Percentiles rank a stretch among this genome's conserved stretches.
Conservation (phyloP, 352 stramenopile species). For the Globisporangium okanoganense region DNA sequence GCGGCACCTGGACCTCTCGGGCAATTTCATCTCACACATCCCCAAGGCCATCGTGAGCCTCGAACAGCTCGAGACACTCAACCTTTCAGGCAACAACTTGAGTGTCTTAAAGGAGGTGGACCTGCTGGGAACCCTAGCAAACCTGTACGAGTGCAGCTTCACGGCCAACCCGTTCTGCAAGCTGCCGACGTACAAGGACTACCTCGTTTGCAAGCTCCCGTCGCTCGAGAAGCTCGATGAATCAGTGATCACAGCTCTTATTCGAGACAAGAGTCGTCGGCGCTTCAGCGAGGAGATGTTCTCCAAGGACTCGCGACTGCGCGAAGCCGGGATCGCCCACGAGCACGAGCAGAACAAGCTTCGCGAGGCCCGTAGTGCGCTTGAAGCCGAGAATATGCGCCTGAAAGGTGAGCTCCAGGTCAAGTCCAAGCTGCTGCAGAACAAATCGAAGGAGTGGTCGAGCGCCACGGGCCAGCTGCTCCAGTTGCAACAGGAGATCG, state of each 20-base stretch:
- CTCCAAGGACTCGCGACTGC: conserved; percentile 47
- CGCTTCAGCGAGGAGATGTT: conserved; percentile 60
- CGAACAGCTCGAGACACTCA: conserved; percentile 49
- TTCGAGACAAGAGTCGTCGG: conserved; percentile 57
- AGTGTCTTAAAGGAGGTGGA: conserved; percentile 71
- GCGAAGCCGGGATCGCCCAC: conserved; percentile 36
- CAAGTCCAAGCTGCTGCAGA: conserved; percentile 79
- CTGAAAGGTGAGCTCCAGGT: conserved; percentile 74
- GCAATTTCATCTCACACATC: conserved; percentile 81
- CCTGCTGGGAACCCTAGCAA: conserved; percentile 42
- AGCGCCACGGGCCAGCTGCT: conserved; percentile 71
- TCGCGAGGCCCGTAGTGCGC: conserved; percentile 42
- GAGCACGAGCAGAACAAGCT: conserved; percentile 56
- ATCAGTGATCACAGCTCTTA: conserved; percentile 28
- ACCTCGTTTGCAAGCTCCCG: conserved; percentile 58
- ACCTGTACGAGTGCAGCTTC: conserved; percentile 64
- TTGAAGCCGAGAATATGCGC: conserved; percentile 70
- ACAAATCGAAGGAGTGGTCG: conserved; percentile 83
- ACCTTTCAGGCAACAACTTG: conserved; percentile 73
- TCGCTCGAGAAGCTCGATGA: conserved; percentile 66
- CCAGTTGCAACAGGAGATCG: conserved; percentile 76
- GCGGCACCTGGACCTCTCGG: conserved; percentile 57
- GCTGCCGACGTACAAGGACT: conserved; percentile 73
- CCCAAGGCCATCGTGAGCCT: conserved; percentile 46
- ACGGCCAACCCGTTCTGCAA: conserved; percentile 69